Evolutionary conservation across 2,329 filamentous ascomycete genomes (phyloP).

Genomic region (Pseudogymnoascus sp.): DNA sequence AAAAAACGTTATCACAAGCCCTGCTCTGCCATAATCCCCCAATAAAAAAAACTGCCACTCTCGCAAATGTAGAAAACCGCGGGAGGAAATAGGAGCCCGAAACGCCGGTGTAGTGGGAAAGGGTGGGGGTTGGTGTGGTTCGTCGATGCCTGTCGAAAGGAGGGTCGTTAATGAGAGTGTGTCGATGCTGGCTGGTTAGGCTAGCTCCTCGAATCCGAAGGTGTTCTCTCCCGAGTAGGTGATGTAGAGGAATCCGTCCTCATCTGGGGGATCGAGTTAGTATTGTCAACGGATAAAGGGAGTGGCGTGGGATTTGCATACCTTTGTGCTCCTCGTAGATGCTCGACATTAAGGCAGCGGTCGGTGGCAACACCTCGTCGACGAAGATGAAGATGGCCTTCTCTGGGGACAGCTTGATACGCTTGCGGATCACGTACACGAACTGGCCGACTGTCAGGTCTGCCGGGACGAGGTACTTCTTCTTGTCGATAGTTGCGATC

Average conservation of each 20-base stretch:
- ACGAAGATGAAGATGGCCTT: constrained; percentile 99
- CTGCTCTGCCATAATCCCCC: constrained; percentile 1
- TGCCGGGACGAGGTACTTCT: constrained; percentile 97
- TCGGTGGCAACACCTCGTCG: constrained; percentile 93
- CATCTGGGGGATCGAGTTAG: constrained; percentile 31
- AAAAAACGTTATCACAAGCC: background rate
- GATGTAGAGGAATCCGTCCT: constrained; percentile 88
- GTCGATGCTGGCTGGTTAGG: background rate
- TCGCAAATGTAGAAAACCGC: constrained; percentile 1
- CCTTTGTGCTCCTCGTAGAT: constrained; percentile 98
- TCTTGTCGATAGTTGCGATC: constrained; percentile 99
- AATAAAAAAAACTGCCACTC: background rate
- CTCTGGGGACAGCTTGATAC: constrained; percentile 98
- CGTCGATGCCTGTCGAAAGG: constrained; percentile 7
- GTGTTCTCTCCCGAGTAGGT: constrained; percentile 99
- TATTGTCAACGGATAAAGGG: background rate
- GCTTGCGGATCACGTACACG: constrained; percentile 99
- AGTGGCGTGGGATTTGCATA: background rate
- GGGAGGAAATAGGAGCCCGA: background rate
- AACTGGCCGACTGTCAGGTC: constrained; percentile 99
- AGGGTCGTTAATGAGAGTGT: constrained; percentile 6
- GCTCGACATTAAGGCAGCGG: constrained; percentile 95
- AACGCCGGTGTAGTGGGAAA: background rate
- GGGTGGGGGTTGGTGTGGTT: background rate
- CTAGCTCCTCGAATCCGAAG: constrained; percentile 54